Percentiles rank a stretch among this genome's conserved stretches.
These are phyloP conservation scores for Hysterangium stoloniferum DNA, from an alignment of 768 basidiomycete genomes.

Conservation along the genomic window DNA sequence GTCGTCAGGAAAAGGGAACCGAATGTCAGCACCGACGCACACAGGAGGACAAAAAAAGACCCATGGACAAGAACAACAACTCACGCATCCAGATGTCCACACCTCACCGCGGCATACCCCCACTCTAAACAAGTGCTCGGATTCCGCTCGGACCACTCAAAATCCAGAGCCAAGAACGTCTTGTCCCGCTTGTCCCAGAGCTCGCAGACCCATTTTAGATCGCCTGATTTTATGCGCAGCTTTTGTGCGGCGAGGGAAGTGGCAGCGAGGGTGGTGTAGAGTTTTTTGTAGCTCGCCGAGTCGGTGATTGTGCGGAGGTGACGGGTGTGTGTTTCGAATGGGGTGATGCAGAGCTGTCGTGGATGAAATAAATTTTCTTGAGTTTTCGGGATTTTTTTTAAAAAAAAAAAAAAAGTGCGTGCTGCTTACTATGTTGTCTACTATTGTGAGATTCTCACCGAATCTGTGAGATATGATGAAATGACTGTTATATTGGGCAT, in stretches of 20 bases:
- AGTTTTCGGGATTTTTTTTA: too few species aligned
- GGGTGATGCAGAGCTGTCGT: slow-evolving; percentile 34
- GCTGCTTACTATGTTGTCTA: slow-evolving; percentile 58
- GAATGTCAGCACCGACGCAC: neutral
- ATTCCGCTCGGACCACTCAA: slow-evolving; percentile 71
- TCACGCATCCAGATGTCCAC: slow-evolving; percentile 62
- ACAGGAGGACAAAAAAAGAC: neutral
- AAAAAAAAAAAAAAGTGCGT: too few species aligned
- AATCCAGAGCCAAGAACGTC: slow-evolving; percentile 68
- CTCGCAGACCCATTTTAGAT: slow-evolving; percentile 53
- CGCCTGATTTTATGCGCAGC: slow-evolving; percentile 54
- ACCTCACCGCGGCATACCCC: slow-evolving; percentile 76
- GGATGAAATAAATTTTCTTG: too few species aligned
- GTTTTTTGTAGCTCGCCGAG: slow-evolving; percentile 57
- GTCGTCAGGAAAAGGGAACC: neutral
- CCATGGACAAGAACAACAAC: slow-evolving; percentile 20
- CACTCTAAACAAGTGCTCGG: slow-evolving; percentile 63
- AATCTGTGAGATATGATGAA: slow-evolving; percentile 38
- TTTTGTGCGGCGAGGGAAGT: slow-evolving; percentile 59
- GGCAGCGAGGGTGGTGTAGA: slow-evolving; percentile 65
- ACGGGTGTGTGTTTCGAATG: slow-evolving; percentile 62
- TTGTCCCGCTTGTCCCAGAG: slow-evolving; percentile 66
- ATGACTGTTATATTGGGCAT: too few species aligned
- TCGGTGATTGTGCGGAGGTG: slow-evolving; percentile 66
- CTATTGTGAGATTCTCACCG: slow-evolving; percentile 65